Conservation (phyloP, 2,329 filamentous ascomycete genomes). For the Nemania sp. region DNA sequence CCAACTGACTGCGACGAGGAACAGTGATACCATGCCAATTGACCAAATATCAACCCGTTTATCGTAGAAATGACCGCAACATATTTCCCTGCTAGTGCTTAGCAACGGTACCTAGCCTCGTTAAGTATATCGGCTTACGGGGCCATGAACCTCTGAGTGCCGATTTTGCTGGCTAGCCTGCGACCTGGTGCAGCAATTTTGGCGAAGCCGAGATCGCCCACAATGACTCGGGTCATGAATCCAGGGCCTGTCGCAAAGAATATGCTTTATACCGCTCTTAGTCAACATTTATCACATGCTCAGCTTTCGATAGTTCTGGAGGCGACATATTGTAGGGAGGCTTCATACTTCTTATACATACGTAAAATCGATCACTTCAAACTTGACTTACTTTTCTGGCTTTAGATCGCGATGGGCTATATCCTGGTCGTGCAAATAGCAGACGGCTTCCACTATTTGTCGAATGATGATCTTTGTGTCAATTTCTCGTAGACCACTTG, state of each 20-base stretch:
- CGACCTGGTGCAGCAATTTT: conserved; percentile 47
- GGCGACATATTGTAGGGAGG: too few species aligned
- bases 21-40: conserved; percentile 51
- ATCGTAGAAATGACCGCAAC: conserved; percentile 36
- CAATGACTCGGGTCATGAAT: conserved; percentile 49
- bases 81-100: conserved; percentile 44
- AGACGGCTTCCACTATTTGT: conserved; percentile 51
- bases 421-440: conserved; percentile 53
- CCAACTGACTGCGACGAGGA: conserved; percentile 30
- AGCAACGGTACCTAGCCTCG: background rate
- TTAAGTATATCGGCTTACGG: conserved; percentile 47
- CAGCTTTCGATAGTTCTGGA: background rate
- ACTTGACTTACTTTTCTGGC: conserved; percentile 43
- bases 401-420: conserved; percentile 59
- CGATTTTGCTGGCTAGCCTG: conserved; percentile 49
- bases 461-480: conserved; percentile 51
- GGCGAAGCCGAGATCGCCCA: conserved; percentile 57
- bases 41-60: conserved; percentile 56
- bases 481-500: conserved; percentile 42
- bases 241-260: conserved; percentile 52
- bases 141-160: conserved; percentile 52
- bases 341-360: too few species aligned
- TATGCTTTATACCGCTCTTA: conserved; percentile 44
- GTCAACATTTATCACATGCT: background rate
- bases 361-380: too few species aligned